Base-by-base conservation (phyloP, 371 early-diverging fungal species). In the Saksenaea vasiformis region DNA sequence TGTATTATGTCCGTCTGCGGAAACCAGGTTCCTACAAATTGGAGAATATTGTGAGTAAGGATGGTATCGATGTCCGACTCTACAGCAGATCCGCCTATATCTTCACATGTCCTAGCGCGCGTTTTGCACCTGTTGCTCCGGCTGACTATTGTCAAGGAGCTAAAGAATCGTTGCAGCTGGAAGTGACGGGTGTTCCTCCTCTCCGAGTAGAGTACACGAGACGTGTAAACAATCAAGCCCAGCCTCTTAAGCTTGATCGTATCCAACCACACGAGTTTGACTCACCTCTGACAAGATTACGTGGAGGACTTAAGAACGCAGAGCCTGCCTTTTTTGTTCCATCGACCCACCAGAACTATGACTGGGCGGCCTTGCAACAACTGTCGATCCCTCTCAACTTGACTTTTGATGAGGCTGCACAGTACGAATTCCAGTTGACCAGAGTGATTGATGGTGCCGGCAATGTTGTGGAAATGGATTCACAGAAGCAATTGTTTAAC, bases 401-500 rank as follows among this genome's bases (percentile, higher is more conserved):
- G 10, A 72, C 78, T 0, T 70, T 83, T 27, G 64, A 67, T 10
- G 44, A 69, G 14, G 58, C 76, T 1, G 59, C 68, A 9, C 55
- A 67, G 4, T 70, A 76, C 38, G 63, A 67, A 31, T 79, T 70
- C 44, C 39, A 59, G 26, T 59, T 83, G 10, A 44, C 56, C 3
- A 64, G 64, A 14, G 69, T 83, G 0, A 63, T 56, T 8, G 83
- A 83, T 65, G 83, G 83, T 53, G 74, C 67, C 2, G 83, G 83
- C 10, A 83, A 83, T 31, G 59, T 55, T 7, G 57, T 79, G 0
- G 76, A 78, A 19, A 37, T 75, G 5, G 35, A 62, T 2, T 17
- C 60, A 1, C n/a, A 24, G 3, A 37, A 59, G 37, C 61, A 69
- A 34, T n/a, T 44, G 0, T 72, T 78, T 27, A 14, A 61, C 35